Conservation (phyloP, 305 asterid genomes). For the Fraxinus sp. region DNA sequence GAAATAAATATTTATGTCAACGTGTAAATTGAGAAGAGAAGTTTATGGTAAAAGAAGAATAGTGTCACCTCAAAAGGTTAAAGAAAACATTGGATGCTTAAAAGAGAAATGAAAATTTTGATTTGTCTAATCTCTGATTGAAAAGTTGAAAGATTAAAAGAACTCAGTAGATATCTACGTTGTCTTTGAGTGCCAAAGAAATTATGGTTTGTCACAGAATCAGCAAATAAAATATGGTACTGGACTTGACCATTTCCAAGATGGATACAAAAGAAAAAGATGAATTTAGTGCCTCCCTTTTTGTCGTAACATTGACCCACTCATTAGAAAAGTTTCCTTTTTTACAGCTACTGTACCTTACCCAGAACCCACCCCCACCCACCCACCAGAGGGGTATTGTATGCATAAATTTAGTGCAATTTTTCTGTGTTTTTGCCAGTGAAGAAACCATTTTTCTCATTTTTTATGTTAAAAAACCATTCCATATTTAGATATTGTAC, state of each 20-base stretch:
- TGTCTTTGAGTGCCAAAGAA: conserved; percentile 60
- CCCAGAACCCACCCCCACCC: not conserved
- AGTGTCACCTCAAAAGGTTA: conserved; percentile 57
- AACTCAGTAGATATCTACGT: conserved; percentile 47
- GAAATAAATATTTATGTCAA: conserved; percentile 5
- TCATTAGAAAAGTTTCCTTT: conserved; percentile 32
- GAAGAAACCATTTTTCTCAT: not conserved
- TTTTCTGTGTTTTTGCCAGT: not conserved
- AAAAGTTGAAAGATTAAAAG: not conserved
- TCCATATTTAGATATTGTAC: not conserved
- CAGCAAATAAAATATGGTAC: conserved; percentile 25
- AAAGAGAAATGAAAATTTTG: conserved; percentile 40
- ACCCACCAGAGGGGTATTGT: not conserved
- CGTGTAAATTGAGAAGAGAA: conserved; percentile 13
- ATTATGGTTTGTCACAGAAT: conserved; percentile 82
- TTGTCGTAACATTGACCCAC: conserved; percentile 50
- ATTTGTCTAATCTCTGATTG: conserved; percentile 45
- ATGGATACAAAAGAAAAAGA: conserved; percentile 41
- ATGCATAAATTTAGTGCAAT: not conserved
- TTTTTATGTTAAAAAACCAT: not conserved
- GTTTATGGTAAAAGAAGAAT: conserved; percentile 9
- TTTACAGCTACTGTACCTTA: conserved; percentile 18
- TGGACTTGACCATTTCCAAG: conserved; percentile 45
- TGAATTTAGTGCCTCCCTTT: conserved; percentile 35
- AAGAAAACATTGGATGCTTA: conserved; percentile 72